Conservation (phyloP, 2,329 filamentous ascomycete genomes). For the Ophiostoma ulmi region DNA sequence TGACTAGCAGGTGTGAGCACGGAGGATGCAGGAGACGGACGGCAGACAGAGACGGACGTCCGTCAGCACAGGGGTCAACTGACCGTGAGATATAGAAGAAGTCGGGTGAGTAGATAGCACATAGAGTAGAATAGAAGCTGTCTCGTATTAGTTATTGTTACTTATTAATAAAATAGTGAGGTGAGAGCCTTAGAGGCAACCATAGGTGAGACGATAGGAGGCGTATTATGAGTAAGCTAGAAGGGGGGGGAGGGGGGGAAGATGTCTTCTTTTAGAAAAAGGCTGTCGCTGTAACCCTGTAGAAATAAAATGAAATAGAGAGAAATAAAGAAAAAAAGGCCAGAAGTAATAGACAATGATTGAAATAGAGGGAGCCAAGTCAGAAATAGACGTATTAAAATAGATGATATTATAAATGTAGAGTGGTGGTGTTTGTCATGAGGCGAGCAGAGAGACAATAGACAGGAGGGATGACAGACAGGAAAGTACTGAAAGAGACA, state of each 20-base stretch:
- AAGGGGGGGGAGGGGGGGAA: not conserved
- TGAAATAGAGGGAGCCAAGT: not conserved
- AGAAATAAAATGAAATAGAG: too few relatives aligned
- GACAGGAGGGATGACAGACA: not conserved
- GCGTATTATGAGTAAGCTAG: not conserved
- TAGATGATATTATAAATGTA: not conserved
- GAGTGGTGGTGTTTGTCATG: not conserved
- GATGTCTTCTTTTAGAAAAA: not conserved
- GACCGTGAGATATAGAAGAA: not conserved
- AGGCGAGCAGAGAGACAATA: not conserved
- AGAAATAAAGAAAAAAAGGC: not conserved
- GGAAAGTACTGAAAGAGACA: too few relatives aligned
- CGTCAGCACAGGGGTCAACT: not conserved
- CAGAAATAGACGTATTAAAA: not conserved
- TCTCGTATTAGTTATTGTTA: not conserved
- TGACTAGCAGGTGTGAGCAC: not conserved
- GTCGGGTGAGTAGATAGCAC: too few relatives aligned
- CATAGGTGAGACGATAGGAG: conserved; percentile 1
- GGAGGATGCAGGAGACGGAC: not conserved
- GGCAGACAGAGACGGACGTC: not conserved
- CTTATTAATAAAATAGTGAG: not conserved
- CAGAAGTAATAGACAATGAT: not conserved
- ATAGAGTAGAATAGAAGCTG: not conserved
- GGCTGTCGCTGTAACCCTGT: not conserved
- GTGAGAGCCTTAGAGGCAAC: conserved; percentile 3